These are phyloP conservation scores for Penicillium canescens DNA, from an alignment of 495 filamentous ascomycete species.

Conservation along the genomic window DNA sequence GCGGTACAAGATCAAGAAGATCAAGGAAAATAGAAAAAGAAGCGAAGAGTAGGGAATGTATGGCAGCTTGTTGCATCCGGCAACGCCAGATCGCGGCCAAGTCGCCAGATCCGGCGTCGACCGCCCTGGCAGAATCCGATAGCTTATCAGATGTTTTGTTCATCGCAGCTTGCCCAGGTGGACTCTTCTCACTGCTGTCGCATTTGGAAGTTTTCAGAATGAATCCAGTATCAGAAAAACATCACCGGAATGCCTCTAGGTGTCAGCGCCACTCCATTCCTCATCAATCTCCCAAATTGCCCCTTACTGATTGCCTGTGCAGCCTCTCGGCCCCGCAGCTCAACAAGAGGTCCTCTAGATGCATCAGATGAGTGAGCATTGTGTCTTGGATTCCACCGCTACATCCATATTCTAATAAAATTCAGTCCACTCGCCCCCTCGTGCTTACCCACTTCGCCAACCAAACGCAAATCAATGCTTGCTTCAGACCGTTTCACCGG, in stretches of 20 bases:
- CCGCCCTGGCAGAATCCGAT: slow-evolving; percentile 32
- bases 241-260: slow-evolving; percentile 39
- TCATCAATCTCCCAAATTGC: background rate
- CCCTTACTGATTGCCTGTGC: slow-evolving; percentile 18
- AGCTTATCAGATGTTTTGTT: slow-evolving; percentile 23
- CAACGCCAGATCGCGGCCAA: slow-evolving; percentile 24
- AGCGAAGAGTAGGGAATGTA: slow-evolving; percentile 30
- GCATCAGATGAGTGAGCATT: slow-evolving; percentile 46
- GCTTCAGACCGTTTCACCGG: slow-evolving; percentile 23
- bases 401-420: slow-evolving; percentile 18
- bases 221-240: slow-evolving; percentile 25
- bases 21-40: slow-evolving; percentile 5
- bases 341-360: slow-evolving; percentile 54
- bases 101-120: slow-evolving; percentile 29
- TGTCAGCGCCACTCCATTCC: slow-evolving; percentile 28
- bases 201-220: slow-evolving; percentile 15
- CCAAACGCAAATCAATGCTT: slow-evolving; percentile 9
- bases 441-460: slow-evolving; percentile 11
- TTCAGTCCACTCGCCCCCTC: slow-evolving; percentile 26
- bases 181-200: too few relatives aligned
- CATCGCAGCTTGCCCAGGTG: background rate
- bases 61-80: slow-evolving; percentile 27
- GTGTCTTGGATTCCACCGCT: background rate
- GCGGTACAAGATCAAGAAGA: slow-evolving; percentile 6
- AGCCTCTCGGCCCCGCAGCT: slow-evolving; percentile 52